Percentiles rank a stretch among this genome's conserved stretches.
phyloP scores from a whole-genome alignment of 768 basidiomycete genomes.

The Naematelia encephala region DNA sequence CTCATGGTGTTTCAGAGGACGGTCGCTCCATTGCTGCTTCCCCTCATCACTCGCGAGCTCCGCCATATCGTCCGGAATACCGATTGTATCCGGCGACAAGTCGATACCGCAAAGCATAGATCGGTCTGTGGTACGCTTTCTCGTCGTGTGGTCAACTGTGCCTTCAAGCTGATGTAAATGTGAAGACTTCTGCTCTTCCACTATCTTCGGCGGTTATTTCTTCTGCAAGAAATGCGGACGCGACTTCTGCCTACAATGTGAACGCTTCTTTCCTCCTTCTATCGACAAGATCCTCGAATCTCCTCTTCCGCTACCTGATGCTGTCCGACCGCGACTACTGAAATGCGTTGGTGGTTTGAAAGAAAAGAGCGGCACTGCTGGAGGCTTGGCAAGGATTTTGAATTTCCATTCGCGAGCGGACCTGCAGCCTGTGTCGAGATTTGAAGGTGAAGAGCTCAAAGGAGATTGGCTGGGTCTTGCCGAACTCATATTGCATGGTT shows the following conservation, averaged over 20 bases:
- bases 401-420: slow-evolving; percentile 27
- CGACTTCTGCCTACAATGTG: slow-evolving; percentile 84
- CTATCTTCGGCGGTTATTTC: slow-evolving; percentile 83
- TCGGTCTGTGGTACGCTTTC: slow-evolving; percentile 45
- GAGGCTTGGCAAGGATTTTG: not conserved
- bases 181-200: slow-evolving; percentile 90
- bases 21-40: slow-evolving; percentile 40
- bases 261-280: slow-evolving; percentile 60
- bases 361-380: not conserved
- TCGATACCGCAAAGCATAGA: slow-evolving; percentile 37
- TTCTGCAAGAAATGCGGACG: slow-evolving; percentile 88
- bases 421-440: slow-evolving; percentile 78
- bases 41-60: slow-evolving; percentile 40
- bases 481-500: slow-evolving; percentile 51
- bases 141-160: not conserved
- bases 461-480: slow-evolving; percentile 70
- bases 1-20: slow-evolving; percentile 20
- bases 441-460: slow-evolving; percentile 63
- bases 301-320: slow-evolving; percentile 33
- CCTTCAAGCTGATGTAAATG: not conserved
- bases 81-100: slow-evolving; percentile 26
- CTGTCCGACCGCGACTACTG: slow-evolving; percentile 26
- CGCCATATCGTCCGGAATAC: slow-evolving; percentile 34
- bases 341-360: slow-evolving; percentile 10
- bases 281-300: slow-evolving; percentile 22